Evolutionary conservation across 768 basidiomycete species (phyloP), one percentile per base, ranked within the genome.

Genomic region (Kwoniella bestiolae): DNA sequence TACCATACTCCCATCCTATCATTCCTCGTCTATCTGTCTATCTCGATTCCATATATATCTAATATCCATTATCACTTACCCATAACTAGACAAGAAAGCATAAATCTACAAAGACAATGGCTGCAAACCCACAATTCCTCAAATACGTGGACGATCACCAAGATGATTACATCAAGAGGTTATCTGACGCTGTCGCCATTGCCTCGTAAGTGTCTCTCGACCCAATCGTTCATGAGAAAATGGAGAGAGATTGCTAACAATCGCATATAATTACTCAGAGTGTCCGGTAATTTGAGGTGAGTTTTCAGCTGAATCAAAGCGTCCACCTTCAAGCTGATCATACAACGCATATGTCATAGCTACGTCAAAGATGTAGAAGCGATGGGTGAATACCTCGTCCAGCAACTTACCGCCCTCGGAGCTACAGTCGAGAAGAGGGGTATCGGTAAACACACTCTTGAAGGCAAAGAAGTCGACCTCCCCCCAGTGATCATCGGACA

Each of bases 371-470:
- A 92, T 79, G 92, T 94, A 67, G 83, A 91, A 76, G 85, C 83
- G 70, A 99, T 99, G 96, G 90, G 88, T 0, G 82, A 87, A 35
- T 98, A 88, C 87, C 85, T 97, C 62, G 84, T 90, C 63, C 79
- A 74, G 4, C 86, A 93, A 77, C 87, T 98, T 64, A 86, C 86
- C 49, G 81, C 85, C n/a, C 85, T 92, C 46, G 92, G 91, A 5
- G 91, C 90, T 47, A 87, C 86, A 55, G 93, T 91, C 1, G 84
- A 87, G 74, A 84, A 88, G 11, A 86, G 86, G 6, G 86, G 91
- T 67, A 86, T 97, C 5, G 95, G 94, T 5, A 86, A 83, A 63
- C 93, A 96, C 58, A 80, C 81, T 12, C 83, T 89, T 71, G 88
- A 89, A 44, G 93, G 89, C 5, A 83, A 92, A 77, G 86, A 85